phyloP scores from a whole-genome alignment of 345 rosid species.

The Corchorus olitorius region DNA sequence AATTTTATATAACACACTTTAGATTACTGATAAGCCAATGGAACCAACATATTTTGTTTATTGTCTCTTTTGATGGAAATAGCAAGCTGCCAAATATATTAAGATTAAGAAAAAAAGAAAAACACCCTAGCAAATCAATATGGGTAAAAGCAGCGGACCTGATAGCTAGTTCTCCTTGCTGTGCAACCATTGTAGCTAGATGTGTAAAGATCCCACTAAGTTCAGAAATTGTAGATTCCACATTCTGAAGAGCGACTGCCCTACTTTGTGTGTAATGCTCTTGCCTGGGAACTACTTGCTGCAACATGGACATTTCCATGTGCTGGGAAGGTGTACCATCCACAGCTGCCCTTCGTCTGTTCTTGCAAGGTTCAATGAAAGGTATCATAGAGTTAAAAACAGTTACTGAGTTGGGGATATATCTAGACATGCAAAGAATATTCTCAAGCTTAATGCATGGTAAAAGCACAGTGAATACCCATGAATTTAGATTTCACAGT shows the following conservation, averaged over 20 bases:
- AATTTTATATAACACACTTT: not conserved
- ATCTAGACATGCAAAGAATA: not conserved
- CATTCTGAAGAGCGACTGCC: conserved; percentile 76
- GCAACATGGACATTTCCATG: conserved; percentile 91
- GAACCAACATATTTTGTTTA: not conserved
- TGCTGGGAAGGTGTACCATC: conserved; percentile 70
- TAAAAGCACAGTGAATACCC: not conserved
- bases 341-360: conserved; percentile 78
- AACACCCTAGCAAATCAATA: not conserved
- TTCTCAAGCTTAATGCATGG: not conserved
- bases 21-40: not conserved
- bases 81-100: conserved; percentile 9
- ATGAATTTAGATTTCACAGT: not conserved
- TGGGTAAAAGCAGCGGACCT: conserved; percentile 40
- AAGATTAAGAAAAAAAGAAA: not conserved
- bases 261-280: conserved; percentile 72
- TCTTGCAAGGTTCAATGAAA: conserved; percentile 19
- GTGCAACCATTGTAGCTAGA: conserved; percentile 90
- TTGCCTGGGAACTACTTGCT: conserved; percentile 79
- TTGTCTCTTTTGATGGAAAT: not conserved
- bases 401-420: not conserved
- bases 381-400: not conserved
- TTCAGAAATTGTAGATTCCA: conserved; percentile 88
- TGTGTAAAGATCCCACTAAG: conserved; percentile 87
- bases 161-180: conserved; percentile 90